Conservation (phyloP, 192 early-diverging fungal genomes). For the Haplosporangium gracile region DNA sequence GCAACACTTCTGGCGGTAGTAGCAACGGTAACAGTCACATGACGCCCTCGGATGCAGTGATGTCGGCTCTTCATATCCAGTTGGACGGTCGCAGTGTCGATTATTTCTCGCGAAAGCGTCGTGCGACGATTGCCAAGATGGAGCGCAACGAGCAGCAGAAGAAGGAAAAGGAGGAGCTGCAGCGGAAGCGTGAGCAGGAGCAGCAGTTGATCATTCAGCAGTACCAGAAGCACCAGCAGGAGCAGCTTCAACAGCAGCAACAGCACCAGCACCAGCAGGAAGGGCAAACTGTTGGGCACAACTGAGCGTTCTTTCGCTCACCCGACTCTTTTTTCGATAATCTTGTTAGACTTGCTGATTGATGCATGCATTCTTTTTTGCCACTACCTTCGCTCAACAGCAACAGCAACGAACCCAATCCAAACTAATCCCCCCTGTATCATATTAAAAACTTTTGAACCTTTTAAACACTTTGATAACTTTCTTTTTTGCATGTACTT, state of each 20-base stretch:
- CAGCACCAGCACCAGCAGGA: neutral
- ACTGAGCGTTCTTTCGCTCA: neutral
- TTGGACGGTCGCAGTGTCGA: conserved; percentile 51
- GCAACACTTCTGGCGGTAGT: neutral
- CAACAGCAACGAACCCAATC: neutral
- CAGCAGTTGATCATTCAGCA: conserved; percentile 8
- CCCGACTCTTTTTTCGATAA: neutral
- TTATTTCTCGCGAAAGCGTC: conserved; percentile 50
- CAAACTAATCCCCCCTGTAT: neutral
- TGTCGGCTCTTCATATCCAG: conserved; percentile 55
- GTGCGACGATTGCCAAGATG: conserved; percentile 54
- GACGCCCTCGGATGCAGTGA: conserved; percentile 46
- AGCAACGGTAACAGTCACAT: neutral
- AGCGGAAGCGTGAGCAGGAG: conserved; percentile 15
- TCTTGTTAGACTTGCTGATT: neutral
- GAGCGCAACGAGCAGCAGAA: conserved; percentile 42
- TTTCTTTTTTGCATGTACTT: neutral
- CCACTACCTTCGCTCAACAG: neutral
- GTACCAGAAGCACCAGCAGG: conserved; percentile 1
- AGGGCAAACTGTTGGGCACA: neutral
- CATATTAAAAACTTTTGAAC: neutral
- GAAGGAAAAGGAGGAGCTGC: conserved; percentile 29
- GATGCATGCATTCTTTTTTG: neutral
- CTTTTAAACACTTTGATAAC: neutral
- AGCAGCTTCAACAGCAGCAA: neutral